Conservation (phyloP, 2,329 filamentous ascomycete genomes). For the Botryotinia globosa region DNA sequence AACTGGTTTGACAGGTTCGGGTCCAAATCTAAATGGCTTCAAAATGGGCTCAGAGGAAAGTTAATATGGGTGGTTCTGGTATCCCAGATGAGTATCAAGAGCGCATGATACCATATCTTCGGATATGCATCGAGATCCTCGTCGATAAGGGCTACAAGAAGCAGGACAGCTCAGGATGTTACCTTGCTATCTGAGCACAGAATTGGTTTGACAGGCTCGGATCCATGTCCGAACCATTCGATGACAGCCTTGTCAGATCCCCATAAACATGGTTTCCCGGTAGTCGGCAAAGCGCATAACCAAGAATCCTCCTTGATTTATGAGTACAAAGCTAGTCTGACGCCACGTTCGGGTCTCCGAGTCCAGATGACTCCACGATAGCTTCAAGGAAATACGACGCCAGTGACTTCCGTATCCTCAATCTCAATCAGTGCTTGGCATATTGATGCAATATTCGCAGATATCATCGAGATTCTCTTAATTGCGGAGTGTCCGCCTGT, state of each 20-base stretch:
- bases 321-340: neutral
- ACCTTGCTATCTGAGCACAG: neutral
- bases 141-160: neutral
- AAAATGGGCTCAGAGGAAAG: neutral
- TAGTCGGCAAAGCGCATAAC: neutral
- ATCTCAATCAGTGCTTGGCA: neutral
- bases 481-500: neutral
- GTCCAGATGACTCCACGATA: neutral
- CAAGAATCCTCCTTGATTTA: neutral
- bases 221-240: neutral
- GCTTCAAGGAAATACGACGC: neutral
- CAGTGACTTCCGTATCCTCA: neutral
- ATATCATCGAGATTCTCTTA: neutral
- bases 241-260: neutral
- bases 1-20: neutral
- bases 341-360: neutral
- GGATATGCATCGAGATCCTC: neutral
- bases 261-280: neutral
- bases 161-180: neutral
- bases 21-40: neutral
- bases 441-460: neutral
- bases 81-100: neutral
- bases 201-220: neutral
- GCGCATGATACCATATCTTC: neutral
- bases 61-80: neutral